A percentile compares a stretch with the other conserved stretches of the same genome.
These are phyloP conservation scores for Daldinia sp. DNA, from an alignment of 2,329 filamentous ascomycete genomes.

Conservation along the genomic window DNA sequence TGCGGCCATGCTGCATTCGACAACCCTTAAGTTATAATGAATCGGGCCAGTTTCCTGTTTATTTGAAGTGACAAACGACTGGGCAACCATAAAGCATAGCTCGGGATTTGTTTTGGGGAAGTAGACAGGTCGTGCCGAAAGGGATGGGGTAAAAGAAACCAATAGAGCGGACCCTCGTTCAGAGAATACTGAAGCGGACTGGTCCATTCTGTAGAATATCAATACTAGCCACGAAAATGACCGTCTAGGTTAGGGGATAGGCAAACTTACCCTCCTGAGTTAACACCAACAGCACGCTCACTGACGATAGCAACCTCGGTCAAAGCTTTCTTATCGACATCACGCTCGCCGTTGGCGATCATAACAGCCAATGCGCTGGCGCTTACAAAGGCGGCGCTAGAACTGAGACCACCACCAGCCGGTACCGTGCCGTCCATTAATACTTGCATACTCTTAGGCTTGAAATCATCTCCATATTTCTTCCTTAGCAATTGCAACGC, in stretches of 20 bases:
- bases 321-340: constrained; percentile 88
- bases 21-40: constrained; percentile 96
- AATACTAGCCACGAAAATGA: constrained; percentile 26
- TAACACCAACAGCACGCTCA: constrained; percentile 92
- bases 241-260: too few species aligned
- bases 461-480: constrained; percentile 67
- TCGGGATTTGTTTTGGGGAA: constrained; percentile 85
- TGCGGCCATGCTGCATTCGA: constrained; percentile 92
- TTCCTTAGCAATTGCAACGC: constrained; percentile 80
- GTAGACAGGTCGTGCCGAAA: constrained; percentile 78
- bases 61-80: constrained; percentile 92
- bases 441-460: constrained; percentile 81
- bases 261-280: constrained; percentile 81
- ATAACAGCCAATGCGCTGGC: constrained; percentile 88
- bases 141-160: constrained; percentile 84
- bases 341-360: constrained; percentile 79
- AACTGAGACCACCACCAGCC: constrained; percentile 89
- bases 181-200: constrained; percentile 94
- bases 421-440: constrained; percentile 92
- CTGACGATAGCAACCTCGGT: constrained; percentile 94
- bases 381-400: constrained; percentile 92
- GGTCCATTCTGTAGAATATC: constrained; percentile 78
- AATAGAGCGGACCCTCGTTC: constrained; percentile 85
- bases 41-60: constrained; percentile 94
- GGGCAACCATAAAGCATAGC: constrained; percentile 90